These are phyloP conservation scores for Juncus effusus DNA, from an alignment of 176 grass and related monocot species.

Conservation along the genomic window DNA sequence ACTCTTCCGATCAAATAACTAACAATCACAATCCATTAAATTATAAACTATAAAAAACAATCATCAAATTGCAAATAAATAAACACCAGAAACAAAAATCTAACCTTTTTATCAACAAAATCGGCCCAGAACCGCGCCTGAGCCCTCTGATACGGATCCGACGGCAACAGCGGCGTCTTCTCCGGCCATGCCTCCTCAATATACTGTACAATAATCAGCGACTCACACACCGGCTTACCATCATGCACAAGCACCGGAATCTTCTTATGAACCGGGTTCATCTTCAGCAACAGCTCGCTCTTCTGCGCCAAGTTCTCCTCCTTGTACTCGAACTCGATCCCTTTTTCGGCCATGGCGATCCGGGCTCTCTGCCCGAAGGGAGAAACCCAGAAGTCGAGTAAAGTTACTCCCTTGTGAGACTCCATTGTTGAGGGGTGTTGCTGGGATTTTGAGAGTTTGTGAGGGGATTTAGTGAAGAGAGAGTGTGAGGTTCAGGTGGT, in stretches of 20 bases:
- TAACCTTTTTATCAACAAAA: constrained; percentile 43
- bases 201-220: constrained; percentile 53
- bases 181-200: constrained; percentile 1
- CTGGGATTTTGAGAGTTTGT: too few relatives aligned
- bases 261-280: too few relatives aligned
- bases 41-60: neutral
- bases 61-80: neutral
- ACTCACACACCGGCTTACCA: constrained; percentile 30
- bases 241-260: too few relatives aligned
- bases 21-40: neutral
- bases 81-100: too few relatives aligned
- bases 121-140: too few relatives aligned
- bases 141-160: too few relatives aligned
- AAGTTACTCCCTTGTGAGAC: constrained; percentile 18
- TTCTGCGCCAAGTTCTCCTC: constrained; percentile 34
- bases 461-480: too few relatives aligned
- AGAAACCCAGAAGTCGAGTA: constrained; percentile 33
- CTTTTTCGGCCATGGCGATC: constrained; percentile 61
- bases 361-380: constrained; percentile 29
- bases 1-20: too few relatives aligned
- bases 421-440: neutral
- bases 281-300: too few relatives aligned
- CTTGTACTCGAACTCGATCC: constrained; percentile 54
- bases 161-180: too few relatives aligned
- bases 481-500: too few relatives aligned